These are phyloP conservation scores for Russula foetens DNA, from an alignment of 768 basidiomycete species.

Conservation along the genomic window DNA sequence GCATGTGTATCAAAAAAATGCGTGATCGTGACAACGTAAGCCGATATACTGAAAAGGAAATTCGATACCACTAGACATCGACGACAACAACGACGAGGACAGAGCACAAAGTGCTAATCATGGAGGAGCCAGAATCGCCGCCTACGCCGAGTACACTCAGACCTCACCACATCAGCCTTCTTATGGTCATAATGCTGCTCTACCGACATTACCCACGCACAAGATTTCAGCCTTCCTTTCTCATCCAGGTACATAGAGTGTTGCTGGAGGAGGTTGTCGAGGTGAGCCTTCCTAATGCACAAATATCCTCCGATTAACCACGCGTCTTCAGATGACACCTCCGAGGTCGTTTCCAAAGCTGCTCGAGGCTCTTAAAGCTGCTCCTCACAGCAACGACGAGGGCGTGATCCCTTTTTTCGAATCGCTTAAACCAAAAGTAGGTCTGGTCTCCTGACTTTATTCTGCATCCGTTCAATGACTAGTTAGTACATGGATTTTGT, in stretches of 20 bases:
- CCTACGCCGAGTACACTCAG: slow-evolving; percentile 60
- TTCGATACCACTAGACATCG: background rate
- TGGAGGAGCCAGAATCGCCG: slow-evolving; percentile 41
- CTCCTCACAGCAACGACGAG: slow-evolving; percentile 11
- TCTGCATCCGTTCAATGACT: background rate
- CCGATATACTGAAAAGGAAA: background rate
- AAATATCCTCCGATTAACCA: background rate
- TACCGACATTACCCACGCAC: slow-evolving; percentile 52
- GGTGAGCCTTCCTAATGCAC: slow-evolving; percentile 29
- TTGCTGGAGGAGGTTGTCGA: slow-evolving; percentile 67
- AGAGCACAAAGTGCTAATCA: background rate
- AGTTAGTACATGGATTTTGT: slow-evolving; percentile 41
- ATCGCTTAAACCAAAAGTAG: slow-evolving; percentile 15
- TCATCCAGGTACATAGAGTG: slow-evolving; percentile 56
- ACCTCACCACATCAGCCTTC: slow-evolving; percentile 68
- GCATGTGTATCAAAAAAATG: no score
- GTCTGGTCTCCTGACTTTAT: background rate
- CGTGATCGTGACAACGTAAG: no score
- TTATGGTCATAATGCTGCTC: slow-evolving; percentile 52
- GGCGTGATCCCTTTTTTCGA: slow-evolving; percentile 15
- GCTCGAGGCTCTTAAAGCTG: slow-evolving; percentile 26
- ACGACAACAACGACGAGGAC: background rate
- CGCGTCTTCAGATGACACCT: slow-evolving; percentile 44
- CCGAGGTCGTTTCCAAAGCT: slow-evolving; percentile 45
- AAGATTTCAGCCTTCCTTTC: slow-evolving; percentile 47